Evolutionary conservation across 1,284 basidiomycete genomes (phyloP).

Genomic region (Malassezia pachydermatis): DNA sequence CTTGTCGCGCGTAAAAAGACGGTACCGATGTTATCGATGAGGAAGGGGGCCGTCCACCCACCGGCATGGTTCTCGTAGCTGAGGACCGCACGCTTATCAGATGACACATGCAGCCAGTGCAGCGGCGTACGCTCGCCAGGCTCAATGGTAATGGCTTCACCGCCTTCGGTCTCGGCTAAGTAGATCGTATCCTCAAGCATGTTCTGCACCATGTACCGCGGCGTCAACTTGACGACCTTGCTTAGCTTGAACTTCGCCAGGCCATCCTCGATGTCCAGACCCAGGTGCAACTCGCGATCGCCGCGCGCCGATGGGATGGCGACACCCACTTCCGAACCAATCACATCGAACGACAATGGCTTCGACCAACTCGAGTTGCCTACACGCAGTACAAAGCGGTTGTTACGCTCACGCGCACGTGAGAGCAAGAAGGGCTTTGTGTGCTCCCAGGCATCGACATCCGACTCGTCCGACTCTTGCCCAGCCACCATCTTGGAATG

Average conservation of each 20-base stretch:
- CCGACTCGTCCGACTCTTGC: constrained; percentile 49
- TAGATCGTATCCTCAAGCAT: constrained; percentile 61
- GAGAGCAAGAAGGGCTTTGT: constrained; percentile 60
- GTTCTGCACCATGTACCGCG: constrained; percentile 85
- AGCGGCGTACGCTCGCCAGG: constrained; percentile 60
- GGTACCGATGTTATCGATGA: constrained; percentile 78
- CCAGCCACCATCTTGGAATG: constrained; percentile 76
- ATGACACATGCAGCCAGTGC: constrained; percentile 59
- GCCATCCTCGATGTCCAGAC: constrained; percentile 85
- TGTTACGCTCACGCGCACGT: constrained; percentile 64
- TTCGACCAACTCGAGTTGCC: constrained; percentile 84
- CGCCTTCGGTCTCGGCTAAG: constrained; percentile 70
- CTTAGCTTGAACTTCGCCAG: constrained; percentile 82
- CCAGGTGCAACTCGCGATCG: constrained; percentile 72
- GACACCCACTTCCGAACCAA: constrained; percentile 77
- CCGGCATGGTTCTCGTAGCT: constrained; percentile 74
- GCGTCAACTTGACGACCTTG: constrained; percentile 83
- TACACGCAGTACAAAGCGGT: constrained; percentile 72
- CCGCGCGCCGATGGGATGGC: constrained; percentile 61
- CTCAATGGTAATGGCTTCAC: constrained; percentile 48
- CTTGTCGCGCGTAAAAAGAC: constrained; percentile 63
- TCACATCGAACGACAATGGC: constrained; percentile 59
- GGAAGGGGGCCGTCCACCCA: constrained; percentile 80
- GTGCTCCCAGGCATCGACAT: constrained; percentile 47
- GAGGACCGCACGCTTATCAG: constrained; percentile 59